Percentiles rank a stretch among this genome's conserved stretches.
Conservation (phyloP, 2,329 filamentous ascomycete genomes). For the Aspergillus cejpii region DNA sequence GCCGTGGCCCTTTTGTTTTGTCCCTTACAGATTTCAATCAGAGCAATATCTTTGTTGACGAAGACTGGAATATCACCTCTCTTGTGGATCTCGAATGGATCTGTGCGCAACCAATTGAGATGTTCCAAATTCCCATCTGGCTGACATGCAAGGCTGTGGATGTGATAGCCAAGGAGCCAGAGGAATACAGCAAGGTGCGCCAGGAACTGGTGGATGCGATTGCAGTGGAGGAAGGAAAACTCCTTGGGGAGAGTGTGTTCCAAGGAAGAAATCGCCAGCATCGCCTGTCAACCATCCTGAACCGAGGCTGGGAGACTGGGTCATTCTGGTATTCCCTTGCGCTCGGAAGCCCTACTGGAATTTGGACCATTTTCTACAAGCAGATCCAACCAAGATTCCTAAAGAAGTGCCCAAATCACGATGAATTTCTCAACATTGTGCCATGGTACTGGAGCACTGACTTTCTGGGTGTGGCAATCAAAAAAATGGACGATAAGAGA, state of each 20-base stretch:
- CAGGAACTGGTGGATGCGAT: constrained; percentile 11
- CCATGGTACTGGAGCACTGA: too few relatives aligned
- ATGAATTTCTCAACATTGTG: too few relatives aligned
- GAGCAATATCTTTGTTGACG: constrained; percentile 26
- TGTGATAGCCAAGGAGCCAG: constrained; percentile 7
- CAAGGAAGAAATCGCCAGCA: too few relatives aligned
- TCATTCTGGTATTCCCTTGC: constrained; percentile 18
- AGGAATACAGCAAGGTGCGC: constrained; percentile 10
- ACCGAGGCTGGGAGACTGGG: constrained; percentile 11
- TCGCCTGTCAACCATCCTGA: constrained; percentile 10
- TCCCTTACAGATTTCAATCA: constrained; percentile 38
- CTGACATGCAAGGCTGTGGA: constrained; percentile 14
- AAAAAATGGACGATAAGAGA: too few relatives aligned
- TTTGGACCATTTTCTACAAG: too few relatives aligned
- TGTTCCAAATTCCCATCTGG: constrained; percentile 18
- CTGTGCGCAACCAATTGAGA: constrained; percentile 15
- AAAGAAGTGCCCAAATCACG: too few relatives aligned
- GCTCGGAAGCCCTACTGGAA: constrained; percentile 12
- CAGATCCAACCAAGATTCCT: too few relatives aligned
- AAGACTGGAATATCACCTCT: constrained; percentile 17
- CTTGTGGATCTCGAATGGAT: constrained; percentile 20
- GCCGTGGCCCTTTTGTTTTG: constrained; percentile 31
- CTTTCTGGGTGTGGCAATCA: too few relatives aligned
- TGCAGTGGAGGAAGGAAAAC: constrained; percentile 7
- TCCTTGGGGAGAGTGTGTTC: too few relatives aligned